Percentiles rank a stretch among this genome's conserved stretches.
Conservation (phyloP, 257 asterid species). For the Euphrasia confusa region DNA sequence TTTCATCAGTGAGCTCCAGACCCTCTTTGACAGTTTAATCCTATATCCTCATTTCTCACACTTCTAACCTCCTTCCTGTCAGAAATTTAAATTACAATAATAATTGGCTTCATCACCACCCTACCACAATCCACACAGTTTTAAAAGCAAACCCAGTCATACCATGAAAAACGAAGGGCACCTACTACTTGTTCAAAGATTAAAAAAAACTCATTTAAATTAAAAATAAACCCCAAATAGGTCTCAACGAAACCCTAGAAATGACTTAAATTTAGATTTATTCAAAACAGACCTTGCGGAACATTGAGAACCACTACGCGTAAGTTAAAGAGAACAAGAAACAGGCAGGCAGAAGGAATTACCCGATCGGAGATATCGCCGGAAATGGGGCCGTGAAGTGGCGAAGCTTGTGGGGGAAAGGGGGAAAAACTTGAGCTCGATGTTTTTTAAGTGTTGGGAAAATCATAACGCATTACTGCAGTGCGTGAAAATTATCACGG, state of each 20-base stretch:
- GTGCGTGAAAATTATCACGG: conserved; percentile 16
- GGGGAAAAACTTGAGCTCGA: background rate
- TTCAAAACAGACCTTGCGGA: background rate
- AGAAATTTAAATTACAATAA: background rate
- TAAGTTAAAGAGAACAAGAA: background rate
- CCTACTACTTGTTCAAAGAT: background rate
- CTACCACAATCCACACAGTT: conserved; percentile 21
- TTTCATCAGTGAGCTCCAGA: conserved; percentile 3
- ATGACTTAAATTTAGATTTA: conserved; percentile 2
- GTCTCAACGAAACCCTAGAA: conserved; percentile 30
- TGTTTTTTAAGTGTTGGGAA: conserved; percentile 15
- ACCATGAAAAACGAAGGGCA: background rate
- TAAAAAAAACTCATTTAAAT: background rate
- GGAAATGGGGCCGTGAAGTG: conserved; percentile 25
- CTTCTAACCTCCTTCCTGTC: conserved; percentile 6
- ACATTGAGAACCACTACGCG: conserved; percentile 4
- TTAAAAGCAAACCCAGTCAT: background rate
- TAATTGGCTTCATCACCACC: conserved; percentile 21
- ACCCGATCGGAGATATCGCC: conserved; percentile 36
- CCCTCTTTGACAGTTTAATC: background rate
- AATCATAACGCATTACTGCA: conserved; percentile 2
- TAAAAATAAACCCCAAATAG: conserved; percentile 14
- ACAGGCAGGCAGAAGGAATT: background rate
- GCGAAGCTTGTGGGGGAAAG: conserved; percentile 15
- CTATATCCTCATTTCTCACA: background rate